phyloP scores from a whole-genome alignment of 345 rosid species.

The Turnera subulata region DNA sequence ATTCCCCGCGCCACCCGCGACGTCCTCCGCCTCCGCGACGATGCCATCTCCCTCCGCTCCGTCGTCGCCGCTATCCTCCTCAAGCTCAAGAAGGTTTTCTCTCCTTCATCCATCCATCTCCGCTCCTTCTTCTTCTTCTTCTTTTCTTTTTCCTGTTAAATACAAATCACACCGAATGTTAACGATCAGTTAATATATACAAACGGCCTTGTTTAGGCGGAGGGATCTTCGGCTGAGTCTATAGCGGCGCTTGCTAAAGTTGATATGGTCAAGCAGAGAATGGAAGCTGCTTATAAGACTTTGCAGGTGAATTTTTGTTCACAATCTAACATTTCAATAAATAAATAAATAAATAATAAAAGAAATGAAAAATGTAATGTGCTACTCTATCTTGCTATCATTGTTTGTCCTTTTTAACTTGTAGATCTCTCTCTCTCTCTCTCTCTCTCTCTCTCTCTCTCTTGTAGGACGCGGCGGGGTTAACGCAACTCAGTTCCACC shows the following conservation, averaged over 20 bases:
- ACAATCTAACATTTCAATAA: background rate
- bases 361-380: too few species aligned
- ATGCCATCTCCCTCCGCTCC: conserved; percentile 75
- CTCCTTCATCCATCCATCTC: background rate
- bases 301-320: conserved; percentile 51
- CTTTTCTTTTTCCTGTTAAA: too few species aligned
- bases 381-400: too few species aligned
- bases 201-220: conserved; percentile 55
- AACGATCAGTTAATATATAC: too few species aligned
- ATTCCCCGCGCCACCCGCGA: conserved; percentile 96
- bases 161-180: too few species aligned
- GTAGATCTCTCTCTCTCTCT: too few species aligned
- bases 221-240: conserved; percentile 92
- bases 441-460: too few species aligned
- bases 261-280: conserved; percentile 93
- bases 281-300: conserved; percentile 93
- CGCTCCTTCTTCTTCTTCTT: too few species aligned
- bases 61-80: conserved; percentile 79
- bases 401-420: too few species aligned
- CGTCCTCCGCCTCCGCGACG: conserved; percentile 87
- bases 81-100: conserved; percentile 77
- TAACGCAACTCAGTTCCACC: conserved; percentile 89
- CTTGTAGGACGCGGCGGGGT: conserved; percentile 90
- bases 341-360: too few species aligned
- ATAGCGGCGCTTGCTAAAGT: conserved; percentile 90